These are phyloP conservation scores for Mycena galericulata DNA, from an alignment of 768 basidiomycete species.

Conservation along the genomic window DNA sequence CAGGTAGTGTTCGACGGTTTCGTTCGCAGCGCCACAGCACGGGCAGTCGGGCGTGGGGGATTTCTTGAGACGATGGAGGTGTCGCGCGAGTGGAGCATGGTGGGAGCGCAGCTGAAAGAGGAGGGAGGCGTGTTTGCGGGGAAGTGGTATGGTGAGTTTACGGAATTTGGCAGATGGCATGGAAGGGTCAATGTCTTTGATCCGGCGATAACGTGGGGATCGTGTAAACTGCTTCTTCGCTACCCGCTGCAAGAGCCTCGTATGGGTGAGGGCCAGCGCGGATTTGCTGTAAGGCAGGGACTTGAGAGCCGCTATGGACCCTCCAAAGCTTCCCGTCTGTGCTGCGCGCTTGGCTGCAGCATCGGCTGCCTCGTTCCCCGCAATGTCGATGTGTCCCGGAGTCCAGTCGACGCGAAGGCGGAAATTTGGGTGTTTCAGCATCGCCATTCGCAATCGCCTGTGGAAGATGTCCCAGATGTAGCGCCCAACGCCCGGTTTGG, in stretches of 20 bases:
- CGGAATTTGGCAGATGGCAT: not conserved
- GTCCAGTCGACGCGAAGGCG: not conserved
- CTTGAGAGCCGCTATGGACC: too few species aligned
- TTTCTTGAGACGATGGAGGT: not conserved
- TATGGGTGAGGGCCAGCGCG: not conserved
- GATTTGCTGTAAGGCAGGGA: not conserved
- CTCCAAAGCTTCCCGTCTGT: not conserved
- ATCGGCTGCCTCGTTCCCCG: not conserved
- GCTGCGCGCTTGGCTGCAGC: not conserved
- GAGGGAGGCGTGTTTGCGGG: not conserved
- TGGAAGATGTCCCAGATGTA: not conserved
- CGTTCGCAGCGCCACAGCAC: not conserved
- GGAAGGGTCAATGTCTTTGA: not conserved
- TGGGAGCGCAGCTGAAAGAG: not conserved
- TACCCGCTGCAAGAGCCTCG: not conserved
- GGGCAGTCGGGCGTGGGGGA: not conserved
- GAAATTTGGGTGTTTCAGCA: not conserved
- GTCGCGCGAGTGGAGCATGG: not conserved
- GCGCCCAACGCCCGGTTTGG: not conserved
- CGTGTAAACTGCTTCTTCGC: not conserved
- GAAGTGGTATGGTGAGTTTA: not conserved
- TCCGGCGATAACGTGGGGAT: not conserved
- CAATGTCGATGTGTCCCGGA: not conserved
- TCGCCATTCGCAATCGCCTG: not conserved
- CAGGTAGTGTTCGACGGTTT: conserved; percentile 3